Conservation (phyloP, 352 stramenopile species). For the Phytophthora kernoviae region DNA sequence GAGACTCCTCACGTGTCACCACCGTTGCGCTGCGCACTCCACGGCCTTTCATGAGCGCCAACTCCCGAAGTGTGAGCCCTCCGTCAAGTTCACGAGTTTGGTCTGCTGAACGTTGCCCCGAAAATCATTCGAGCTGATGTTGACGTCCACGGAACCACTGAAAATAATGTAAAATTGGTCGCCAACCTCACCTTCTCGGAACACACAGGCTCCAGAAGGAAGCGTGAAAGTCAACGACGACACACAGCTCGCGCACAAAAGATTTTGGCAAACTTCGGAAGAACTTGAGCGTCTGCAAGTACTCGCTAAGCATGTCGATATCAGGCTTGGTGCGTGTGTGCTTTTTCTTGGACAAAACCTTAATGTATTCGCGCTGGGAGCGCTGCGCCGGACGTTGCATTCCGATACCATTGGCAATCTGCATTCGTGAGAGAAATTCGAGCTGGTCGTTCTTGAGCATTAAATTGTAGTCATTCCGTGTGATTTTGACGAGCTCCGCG, state of each 20-base stretch:
- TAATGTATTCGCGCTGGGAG: constrained; percentile 58
- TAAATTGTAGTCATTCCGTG: constrained; percentile 70
- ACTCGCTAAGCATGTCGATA: constrained; percentile 68
- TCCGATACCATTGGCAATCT: constrained; percentile 47
- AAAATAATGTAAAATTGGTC: constrained; percentile 84
- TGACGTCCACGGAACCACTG: constrained; percentile 69
- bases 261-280: constrained; percentile 65
- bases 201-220: constrained; percentile 48
- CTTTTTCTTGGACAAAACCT: constrained; percentile 61
- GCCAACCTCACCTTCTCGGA: constrained; percentile 70
- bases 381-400: constrained; percentile 24
- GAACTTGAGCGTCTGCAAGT: constrained; percentile 79
- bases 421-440: constrained; percentile 68
- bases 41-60: constrained; percentile 78
- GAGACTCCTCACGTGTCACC: constrained; percentile 57
- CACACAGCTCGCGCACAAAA: constrained; percentile 72
- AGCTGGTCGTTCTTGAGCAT: constrained; percentile 79
- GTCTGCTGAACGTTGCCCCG: constrained; percentile 57
- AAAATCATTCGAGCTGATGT: constrained; percentile 61
- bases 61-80: constrained; percentile 71
- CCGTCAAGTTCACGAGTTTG: constrained; percentile 74
- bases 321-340: constrained; percentile 50
- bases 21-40: constrained; percentile 76
- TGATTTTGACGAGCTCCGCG: constrained; percentile 68
- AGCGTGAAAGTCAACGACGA: constrained; percentile 61